Base-by-base conservation (phyloP, 805 yeast species). In the Candida jianshihensis region DNA sequence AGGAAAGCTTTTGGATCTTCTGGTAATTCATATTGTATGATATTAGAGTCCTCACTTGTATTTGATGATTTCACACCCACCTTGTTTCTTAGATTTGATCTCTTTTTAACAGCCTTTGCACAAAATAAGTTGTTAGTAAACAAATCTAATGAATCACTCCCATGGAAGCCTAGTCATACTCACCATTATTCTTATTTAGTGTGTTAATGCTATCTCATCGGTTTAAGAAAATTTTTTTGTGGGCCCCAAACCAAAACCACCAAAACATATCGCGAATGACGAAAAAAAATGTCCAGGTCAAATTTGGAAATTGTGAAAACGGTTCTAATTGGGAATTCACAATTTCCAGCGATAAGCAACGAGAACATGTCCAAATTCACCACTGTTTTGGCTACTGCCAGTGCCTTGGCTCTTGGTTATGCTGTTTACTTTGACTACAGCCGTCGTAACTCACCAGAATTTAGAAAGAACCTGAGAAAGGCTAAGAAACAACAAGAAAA, bases 371-470 rank as follows among this genome's bases (percentile, higher is more conserved):
- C 60, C 28, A 57, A 39, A 40, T 40, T 52, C 36, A 37, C 52
- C 13, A 33, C 61, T 9, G 48, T 62, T 14, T 31, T 58, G 28
- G 61, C 70, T 22, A 53, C 64, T 31, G 43, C 60, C 12, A 68
- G 65, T 41, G 56, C 70, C 33, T 65, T 71, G 15, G 73, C 80
- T 19, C 63, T 78, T 33, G 87, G 84, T 14, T 90, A 92, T 64
- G 85, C 90, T 38, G 66, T 77, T 26, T 92, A 86, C 68, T 94
- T 94, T 56, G 99, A 92, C 66, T 84, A 88, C 70, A 73, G 73
- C 63, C 86, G 98, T 66, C 84, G 97, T 66, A 70, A 71, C 62
- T 77, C 82, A 39, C 61, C 83, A 16, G 83, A 75, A 39, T 94
- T 92, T 72, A 84, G 98, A 70, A 78, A 73, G 53, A 58, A 73